Base-by-base conservation (phyloP, 140 eudicot species). In the Flaveria floridana region DNA sequence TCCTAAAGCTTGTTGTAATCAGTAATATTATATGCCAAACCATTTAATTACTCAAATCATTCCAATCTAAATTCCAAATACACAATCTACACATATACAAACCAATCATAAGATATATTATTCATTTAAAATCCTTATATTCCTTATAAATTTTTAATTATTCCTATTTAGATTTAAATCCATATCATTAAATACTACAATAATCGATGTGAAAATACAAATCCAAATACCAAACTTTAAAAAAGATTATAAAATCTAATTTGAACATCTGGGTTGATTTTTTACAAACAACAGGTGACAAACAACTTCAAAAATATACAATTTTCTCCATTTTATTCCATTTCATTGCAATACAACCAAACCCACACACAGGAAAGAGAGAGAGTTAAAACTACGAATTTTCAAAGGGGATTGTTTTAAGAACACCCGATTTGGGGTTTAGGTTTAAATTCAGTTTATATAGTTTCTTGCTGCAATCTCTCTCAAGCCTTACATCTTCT, bases 341-440 rank as follows among this genome's bases (percentile, higher is more conserved):
- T 52, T 57, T 20, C 28, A 56, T 3, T 52, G 20, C 59, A 52
- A n/a, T 19, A 25, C 34, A 58, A 20, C 12, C 65, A 25, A 58
- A 58, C n/a, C 64, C 37, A 58, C 34, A 25, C 34, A 1, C 34
- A 58, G 34, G 65, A 58, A 21, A 58, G 25, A 23, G 37, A 58
- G 34, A 57, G 23, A 58, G 37, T 21, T 58, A 48, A 23, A 58
- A 21, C 34, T 20, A 58, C 65, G 23, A 58, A 21, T 20, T 58
- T 9, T 21, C 65, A 58, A 58, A 57, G 19, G 65, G 14, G 76
- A 71, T 23, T 41, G 77, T 9, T 25, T 25, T 25, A 62, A 62
- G 66, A 48, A 46, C 12, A 77, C 34, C 68, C 61, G 53, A 58
- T 58, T 34, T 62, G n/a, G 76, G 72, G 72, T 71, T 70, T 69